These are phyloP conservation scores for Odontarrhena argentea DNA, from an alignment of 345 rosid species.

Conservation along the genomic window DNA sequence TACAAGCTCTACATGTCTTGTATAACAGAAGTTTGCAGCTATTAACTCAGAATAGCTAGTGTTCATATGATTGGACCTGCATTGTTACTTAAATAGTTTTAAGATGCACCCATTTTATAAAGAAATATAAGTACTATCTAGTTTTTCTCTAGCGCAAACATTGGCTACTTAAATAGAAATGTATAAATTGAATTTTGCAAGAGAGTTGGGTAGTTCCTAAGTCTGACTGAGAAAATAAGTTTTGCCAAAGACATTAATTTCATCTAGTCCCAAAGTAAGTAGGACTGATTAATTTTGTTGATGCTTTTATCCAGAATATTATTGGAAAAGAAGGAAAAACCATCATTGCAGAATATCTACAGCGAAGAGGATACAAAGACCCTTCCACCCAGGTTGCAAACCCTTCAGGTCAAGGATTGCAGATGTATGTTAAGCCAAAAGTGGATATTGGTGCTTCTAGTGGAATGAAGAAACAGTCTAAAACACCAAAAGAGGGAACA, in stretches of 20 bases:
- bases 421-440: constrained; percentile 76
- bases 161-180: constrained; percentile 12
- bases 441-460: constrained; percentile 45
- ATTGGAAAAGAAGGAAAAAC: constrained; percentile 73
- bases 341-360: constrained; percentile 78
- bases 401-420: constrained; percentile 56
- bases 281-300: constrained; percentile 10
- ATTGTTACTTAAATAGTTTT: not conserved
- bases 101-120: not conserved
- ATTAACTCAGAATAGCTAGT: constrained; percentile 12
- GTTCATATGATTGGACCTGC: not conserved
- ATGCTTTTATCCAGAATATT: constrained; percentile 59
- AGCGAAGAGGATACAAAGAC: constrained; percentile 62
- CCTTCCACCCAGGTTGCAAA: constrained; percentile 42
- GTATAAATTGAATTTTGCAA: not conserved
- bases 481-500: constrained; percentile 51
- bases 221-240: not conserved
- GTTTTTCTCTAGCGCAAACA: not conserved
- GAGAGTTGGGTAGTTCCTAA: constrained; percentile 1
- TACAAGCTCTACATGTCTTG: constrained; percentile 27
- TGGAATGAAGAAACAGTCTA: constrained; percentile 58
- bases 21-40: not conserved
- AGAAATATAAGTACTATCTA: not conserved
- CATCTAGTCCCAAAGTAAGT: constrained; percentile 3
- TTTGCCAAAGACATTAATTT: not conserved